These are phyloP conservation scores for Allomyces macrogynus DNA, from an alignment of 192 early-diverging fungal genomes.

Conservation along the genomic window DNA sequence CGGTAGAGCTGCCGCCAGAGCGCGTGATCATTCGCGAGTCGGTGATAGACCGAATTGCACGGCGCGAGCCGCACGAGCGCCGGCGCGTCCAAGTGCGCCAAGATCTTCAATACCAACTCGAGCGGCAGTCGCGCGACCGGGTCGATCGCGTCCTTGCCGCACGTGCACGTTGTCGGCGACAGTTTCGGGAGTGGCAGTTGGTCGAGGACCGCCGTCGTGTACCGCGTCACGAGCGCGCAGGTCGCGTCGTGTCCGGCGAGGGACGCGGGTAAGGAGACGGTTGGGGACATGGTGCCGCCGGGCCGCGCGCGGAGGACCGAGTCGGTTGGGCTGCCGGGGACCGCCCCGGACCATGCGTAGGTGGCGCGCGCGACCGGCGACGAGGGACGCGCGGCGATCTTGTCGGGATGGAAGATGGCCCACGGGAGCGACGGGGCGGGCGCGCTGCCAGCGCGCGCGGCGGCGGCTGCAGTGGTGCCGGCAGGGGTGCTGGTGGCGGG, in stretches of 20 bases:
- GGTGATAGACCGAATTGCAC: conserved; percentile 47
- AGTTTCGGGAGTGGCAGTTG: too few species aligned
- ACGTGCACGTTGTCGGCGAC: neutral
- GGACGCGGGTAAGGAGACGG: neutral
- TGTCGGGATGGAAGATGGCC: neutral
- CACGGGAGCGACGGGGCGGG: neutral
- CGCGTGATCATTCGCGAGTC: conserved; percentile 41
- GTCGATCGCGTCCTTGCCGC: neutral
- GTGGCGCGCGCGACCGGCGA: neutral
- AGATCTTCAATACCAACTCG: conserved; percentile 49
- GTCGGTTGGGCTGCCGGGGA: neutral
- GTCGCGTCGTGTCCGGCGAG: neutral
- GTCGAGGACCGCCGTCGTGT: neutral
- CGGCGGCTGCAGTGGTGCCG: neutral
- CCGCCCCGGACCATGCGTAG: neutral
- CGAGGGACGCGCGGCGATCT: neutral
- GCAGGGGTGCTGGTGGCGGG: neutral
- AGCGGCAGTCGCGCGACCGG: conserved; percentile 25
- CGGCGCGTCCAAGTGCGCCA: conserved; percentile 37
- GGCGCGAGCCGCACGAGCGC: conserved; percentile 33
- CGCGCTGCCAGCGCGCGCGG: neutral
- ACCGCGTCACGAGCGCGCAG: neutral
- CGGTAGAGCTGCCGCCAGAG: conserved; percentile 49
- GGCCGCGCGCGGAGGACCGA: neutral
- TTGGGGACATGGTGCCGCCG: neutral